Evolutionary conservation across 2,329 filamentous ascomycete genomes (phyloP).

Genomic region (Nothopassalora personata): DNA sequence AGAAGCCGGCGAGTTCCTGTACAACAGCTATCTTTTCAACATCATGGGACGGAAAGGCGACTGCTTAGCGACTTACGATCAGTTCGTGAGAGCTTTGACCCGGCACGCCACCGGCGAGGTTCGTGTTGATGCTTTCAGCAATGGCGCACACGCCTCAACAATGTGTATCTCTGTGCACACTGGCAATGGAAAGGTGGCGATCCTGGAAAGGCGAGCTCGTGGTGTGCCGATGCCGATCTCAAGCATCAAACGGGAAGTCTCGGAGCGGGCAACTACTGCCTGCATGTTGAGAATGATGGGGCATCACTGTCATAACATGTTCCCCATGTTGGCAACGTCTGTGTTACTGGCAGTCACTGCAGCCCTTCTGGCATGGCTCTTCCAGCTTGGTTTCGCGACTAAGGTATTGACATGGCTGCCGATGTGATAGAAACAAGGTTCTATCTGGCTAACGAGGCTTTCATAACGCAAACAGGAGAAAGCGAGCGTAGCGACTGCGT

Average conservation of each 20-base stretch:
- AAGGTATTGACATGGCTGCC: too few relatives aligned
- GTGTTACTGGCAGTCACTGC: neutral
- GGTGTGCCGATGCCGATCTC: slow-evolving; percentile 18
- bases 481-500: too few relatives aligned
- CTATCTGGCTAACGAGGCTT: too few relatives aligned
- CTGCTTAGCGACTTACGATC: slow-evolving; percentile 22
- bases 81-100: slow-evolving; percentile 17
- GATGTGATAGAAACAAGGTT: too few relatives aligned
- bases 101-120: slow-evolving; percentile 22
- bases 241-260: slow-evolving; percentile 16
- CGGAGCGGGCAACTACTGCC: neutral
- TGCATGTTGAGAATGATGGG: neutral
- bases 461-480: too few relatives aligned
- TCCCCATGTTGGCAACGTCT: neutral
- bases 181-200: slow-evolving; percentile 17
- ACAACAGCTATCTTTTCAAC: slow-evolving; percentile 31
- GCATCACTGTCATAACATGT: neutral
- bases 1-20: slow-evolving; percentile 26
- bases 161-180: slow-evolving; percentile 28
- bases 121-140: slow-evolving; percentile 27
- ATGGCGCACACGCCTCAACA: slow-evolving; percentile 28
- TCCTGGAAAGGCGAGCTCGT: slow-evolving; percentile 18
- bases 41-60: slow-evolving; percentile 29
- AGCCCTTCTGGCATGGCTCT: neutral
- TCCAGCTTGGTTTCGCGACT: too few relatives aligned